These are phyloP conservation scores for Xylariales sp. DNA, from an alignment of 2,329 filamentous ascomycete species.

Conservation along the genomic window DNA sequence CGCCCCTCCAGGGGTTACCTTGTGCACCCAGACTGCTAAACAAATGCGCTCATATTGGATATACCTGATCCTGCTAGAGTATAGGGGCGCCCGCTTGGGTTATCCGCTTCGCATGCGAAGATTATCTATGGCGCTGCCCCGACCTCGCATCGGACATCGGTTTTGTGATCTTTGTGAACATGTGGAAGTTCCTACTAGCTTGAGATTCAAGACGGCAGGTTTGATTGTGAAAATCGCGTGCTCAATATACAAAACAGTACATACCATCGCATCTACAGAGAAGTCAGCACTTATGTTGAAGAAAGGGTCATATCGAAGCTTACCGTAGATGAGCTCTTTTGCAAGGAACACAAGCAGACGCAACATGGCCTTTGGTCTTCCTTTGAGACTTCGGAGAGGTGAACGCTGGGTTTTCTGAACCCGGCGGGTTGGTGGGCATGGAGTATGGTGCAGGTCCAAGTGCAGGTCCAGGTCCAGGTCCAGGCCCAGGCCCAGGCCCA, in stretches of 20 bases:
- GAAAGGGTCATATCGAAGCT: conserved; percentile 43
- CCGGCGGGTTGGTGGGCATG: conserved; percentile 51
- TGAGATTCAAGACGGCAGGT: conserved; percentile 4
- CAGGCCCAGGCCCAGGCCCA: conserved; percentile 47
- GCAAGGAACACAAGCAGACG: conserved; percentile 86
- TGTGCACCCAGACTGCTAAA: background rate
- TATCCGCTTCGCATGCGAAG: conserved; percentile 20
- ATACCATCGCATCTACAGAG: conserved; percentile 70
- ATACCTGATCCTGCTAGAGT: background rate
- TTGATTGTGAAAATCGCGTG: background rate
- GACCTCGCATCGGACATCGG: background rate
- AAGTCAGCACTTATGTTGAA: conserved; percentile 49
- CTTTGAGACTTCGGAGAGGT: conserved; percentile 70
- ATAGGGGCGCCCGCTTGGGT: conserved; percentile 18
- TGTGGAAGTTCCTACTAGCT: background rate
- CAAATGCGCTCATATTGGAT: background rate
- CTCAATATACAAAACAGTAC: conserved; percentile 51
- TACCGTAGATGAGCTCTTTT: conserved; percentile 83
- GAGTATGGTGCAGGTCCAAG: conserved; percentile 46
- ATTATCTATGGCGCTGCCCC: conserved; percentile 9
- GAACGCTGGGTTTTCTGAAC: conserved; percentile 60
- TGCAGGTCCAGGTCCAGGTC: conserved; percentile 47
- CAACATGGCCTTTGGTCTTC: conserved; percentile 83
- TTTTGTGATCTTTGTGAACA: conserved; percentile 4
- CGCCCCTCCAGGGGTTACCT: background rate